Conservation (phyloP, 1,284 basidiomycete species). For the Somion occarium region DNA sequence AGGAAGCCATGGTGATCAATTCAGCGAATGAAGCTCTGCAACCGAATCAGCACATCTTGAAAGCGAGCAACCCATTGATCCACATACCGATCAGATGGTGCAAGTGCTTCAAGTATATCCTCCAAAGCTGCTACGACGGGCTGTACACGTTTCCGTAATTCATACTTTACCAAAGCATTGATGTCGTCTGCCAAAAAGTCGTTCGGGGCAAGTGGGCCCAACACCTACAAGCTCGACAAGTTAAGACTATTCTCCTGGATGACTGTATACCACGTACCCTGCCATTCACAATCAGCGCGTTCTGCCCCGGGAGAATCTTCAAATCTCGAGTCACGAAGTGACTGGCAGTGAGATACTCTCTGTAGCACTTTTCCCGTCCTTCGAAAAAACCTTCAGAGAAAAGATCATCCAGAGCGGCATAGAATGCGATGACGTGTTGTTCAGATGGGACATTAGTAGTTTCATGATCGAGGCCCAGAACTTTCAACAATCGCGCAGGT, state of each 20-base stretch:
- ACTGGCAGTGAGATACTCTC: conserved; percentile 37
- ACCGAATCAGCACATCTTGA: no score
- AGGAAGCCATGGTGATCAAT: conserved; percentile 60
- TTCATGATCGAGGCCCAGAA: conserved; percentile 28
- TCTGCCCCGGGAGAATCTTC: conserved; percentile 50
- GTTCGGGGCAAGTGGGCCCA: conserved; percentile 55
- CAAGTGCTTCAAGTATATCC: conserved; percentile 40
- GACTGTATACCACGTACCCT: conserved; percentile 45
- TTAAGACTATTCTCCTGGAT: not conserved
- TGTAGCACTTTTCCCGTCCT: conserved; percentile 34
- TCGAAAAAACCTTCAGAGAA: conserved; percentile 20
- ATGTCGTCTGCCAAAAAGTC: conserved; percentile 70
- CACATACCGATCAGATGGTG: conserved; percentile 4
- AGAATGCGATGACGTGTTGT: conserved; percentile 23
- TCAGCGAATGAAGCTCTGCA: conserved; percentile 51
- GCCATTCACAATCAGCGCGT: conserved; percentile 75
- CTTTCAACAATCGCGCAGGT: conserved; percentile 33
- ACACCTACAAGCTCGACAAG: conserved; percentile 36
- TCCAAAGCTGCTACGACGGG: conserved; percentile 65
- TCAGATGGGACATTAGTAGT: conserved; percentile 27
- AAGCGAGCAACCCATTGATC: no score
- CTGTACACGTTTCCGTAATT: conserved; percentile 62
- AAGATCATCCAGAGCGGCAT: conserved; percentile 29
- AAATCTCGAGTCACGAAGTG: conserved; percentile 47
- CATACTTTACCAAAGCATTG: conserved; percentile 62